Percentiles rank a stretch among this genome's conserved stretches.
Evolutionary conservation across 2,329 filamentous ascomycete genomes (phyloP).

Genomic region (Ophiocordyceps camponoti-leonardi): DNA sequence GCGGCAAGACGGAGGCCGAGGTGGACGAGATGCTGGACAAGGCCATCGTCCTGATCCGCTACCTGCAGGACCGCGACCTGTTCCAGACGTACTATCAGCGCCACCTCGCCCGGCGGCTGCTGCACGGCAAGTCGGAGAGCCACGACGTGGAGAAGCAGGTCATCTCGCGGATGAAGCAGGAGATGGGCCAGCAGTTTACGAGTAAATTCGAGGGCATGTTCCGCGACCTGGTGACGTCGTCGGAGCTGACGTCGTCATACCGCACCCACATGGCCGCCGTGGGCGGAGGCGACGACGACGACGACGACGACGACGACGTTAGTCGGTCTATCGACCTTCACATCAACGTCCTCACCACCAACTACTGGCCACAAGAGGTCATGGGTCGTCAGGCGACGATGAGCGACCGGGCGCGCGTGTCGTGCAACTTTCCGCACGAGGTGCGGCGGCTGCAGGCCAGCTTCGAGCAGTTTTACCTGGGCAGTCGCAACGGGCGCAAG

Average conservation of each 20-base stretch:
- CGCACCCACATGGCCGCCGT: constrained; percentile 44
- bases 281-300: constrained; percentile 18
- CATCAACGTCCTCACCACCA: constrained; percentile 77
- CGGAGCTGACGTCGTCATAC: constrained; percentile 66
- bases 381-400: constrained; percentile 47
- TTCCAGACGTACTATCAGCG: constrained; percentile 98
- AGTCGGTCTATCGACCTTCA: constrained; percentile 50
- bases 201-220: constrained; percentile 94
- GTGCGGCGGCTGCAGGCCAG: constrained; percentile 63
- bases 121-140: constrained; percentile 80
- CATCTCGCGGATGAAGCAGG: constrained; percentile 92
- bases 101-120: constrained; percentile 71
- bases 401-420: constrained; percentile 21
- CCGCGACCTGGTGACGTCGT: constrained; percentile 80
- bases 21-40: constrained; percentile 75
- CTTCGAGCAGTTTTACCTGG: constrained; percentile 77
- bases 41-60: constrained; percentile 73
- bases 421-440: constrained; percentile 57
- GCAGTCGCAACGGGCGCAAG: constrained; percentile 72
- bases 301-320: constrained; percentile 22
- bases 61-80: constrained; percentile 79
- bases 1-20: constrained; percentile 79
- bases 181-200: constrained; percentile 88
- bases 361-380: constrained; percentile 86
- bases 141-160: constrained; percentile 89